These are phyloP conservation scores for Ophiosphaerella narmari DNA, from an alignment of 2,329 filamentous ascomycete species.

Conservation along the genomic window DNA sequence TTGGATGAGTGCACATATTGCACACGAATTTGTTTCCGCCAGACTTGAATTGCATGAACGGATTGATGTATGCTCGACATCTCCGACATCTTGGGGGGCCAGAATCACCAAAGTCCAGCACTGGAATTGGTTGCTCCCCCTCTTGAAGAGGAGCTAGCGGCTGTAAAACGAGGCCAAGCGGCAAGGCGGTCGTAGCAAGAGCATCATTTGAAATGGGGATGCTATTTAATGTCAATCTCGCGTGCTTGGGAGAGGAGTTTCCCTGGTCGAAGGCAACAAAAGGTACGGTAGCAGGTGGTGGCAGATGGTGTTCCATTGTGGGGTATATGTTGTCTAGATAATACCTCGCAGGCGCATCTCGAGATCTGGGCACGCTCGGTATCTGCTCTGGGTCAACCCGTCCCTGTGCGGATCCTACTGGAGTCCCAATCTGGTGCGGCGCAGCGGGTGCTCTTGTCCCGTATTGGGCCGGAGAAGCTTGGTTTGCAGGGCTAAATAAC, in stretches of 20 bases:
- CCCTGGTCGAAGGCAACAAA: slow-evolving; percentile 96
- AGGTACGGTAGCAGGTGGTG: slow-evolving; percentile 83
- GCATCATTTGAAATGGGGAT: slow-evolving; percentile 84
- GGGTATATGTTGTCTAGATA: slow-evolving; percentile 89
- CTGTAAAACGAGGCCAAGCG: slow-evolving; percentile 85
- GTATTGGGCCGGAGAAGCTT: slow-evolving; percentile 44
- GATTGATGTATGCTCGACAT: slow-evolving; percentile 96
- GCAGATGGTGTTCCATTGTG: slow-evolving; percentile 91
- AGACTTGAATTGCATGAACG: slow-evolving; percentile 95
- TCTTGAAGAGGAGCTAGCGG: slow-evolving; percentile 81
- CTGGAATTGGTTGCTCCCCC: slow-evolving; percentile 84
- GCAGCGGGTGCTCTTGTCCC: slow-evolving; percentile 36
- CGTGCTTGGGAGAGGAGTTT: slow-evolving; percentile 93
- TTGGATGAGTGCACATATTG: slow-evolving; percentile 97
- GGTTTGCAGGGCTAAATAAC: slow-evolving; percentile 53
- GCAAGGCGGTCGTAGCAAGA: slow-evolving; percentile 77
- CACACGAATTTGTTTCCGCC: slow-evolving; percentile 97
- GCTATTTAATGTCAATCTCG: slow-evolving; percentile 88
- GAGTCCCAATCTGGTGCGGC: slow-evolving; percentile 34
- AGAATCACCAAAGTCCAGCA: slow-evolving; percentile 90
- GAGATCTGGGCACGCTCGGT: slow-evolving; percentile 83
- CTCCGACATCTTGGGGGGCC: slow-evolving; percentile 90
- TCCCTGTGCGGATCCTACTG: slow-evolving; percentile 67
- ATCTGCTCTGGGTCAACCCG: slow-evolving; percentile 90
- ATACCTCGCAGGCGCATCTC: slow-evolving; percentile 80